Conservation (phyloP, 768 basidiomycete genomes). For the Naganishia onofrii region DNA sequence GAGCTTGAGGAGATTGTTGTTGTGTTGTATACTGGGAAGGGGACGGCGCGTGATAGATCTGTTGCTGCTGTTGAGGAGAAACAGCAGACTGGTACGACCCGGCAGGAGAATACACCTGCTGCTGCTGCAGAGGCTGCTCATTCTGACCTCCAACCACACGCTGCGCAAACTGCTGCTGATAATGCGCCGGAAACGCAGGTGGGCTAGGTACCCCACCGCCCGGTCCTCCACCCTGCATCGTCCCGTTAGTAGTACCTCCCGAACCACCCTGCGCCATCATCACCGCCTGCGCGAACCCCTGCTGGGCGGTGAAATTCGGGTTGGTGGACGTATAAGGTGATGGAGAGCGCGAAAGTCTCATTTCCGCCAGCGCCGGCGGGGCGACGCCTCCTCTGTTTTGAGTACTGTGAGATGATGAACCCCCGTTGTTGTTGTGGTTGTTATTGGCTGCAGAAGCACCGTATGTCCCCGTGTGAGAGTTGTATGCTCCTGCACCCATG, state of each 20-base stretch:
- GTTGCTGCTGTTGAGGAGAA: conserved; percentile 26
- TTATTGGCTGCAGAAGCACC: background rate
- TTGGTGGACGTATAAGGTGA: conserved; percentile 13
- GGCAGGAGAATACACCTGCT: background rate
- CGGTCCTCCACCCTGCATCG: background rate
- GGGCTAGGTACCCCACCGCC: background rate
- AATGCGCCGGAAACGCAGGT: conserved; percentile 15
- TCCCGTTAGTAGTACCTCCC: too few relatives aligned
- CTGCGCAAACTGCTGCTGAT: conserved; percentile 17
- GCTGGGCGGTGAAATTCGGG: conserved; percentile 12
- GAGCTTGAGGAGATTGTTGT: background rate
- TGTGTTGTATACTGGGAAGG: conserved; percentile 8
- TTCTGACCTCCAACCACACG: background rate
- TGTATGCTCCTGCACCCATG: conserved; percentile 29
- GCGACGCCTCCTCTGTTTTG: background rate
- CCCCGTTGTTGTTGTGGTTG: background rate
- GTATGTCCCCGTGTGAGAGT: conserved; percentile 25
- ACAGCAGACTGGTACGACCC: conserved; percentile 7
- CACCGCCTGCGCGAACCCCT: conserved; percentile 21
- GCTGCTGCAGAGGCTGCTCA: too few relatives aligned
- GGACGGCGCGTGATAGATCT: conserved; percentile 3
- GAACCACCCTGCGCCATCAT: conserved; percentile 24
- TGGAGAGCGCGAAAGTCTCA: conserved; percentile 16
- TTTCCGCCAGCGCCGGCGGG: background rate
- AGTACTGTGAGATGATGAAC: background rate